phyloP scores from a whole-genome alignment of 139 green algal genomes.

The Tetraselmis chui region DNA sequence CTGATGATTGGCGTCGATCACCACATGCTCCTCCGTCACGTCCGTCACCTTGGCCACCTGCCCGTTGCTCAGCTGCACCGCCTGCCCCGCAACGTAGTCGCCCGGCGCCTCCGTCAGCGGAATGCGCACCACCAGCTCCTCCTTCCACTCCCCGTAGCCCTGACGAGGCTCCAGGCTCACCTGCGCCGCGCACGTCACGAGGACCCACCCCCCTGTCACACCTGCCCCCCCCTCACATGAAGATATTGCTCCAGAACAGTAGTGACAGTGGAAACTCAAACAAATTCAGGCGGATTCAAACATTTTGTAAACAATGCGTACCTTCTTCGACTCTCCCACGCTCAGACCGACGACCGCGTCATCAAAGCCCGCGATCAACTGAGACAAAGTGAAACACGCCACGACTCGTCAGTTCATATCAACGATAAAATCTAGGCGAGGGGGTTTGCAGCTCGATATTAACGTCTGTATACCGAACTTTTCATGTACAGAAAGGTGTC shows the following conservation, averaged over 20 bases:
- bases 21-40: not conserved
- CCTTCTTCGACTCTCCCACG: not conserved
- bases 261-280: too few species aligned
- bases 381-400: too few species aligned
- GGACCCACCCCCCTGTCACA: not conserved
- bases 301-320: too few species aligned
- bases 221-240: not conserved
- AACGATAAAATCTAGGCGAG: too few species aligned
- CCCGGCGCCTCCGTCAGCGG: not conserved
- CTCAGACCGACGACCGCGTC: not conserved
- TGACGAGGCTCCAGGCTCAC: not conserved
- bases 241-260: not conserved
- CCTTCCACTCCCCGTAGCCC: constrained; percentile 4
- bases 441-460: too few species aligned
- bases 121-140: not conserved
- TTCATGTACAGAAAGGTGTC: too few species aligned
- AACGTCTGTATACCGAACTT: too few species aligned
- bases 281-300: too few species aligned
- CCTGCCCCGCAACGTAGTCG: not conserved
- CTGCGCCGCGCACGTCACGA: not conserved
- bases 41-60: constrained; percentile 1
- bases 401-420: too few species aligned
- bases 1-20: not conserved
- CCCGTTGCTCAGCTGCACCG: constrained; percentile 8
- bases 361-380: constrained; percentile 1